Conservation (phyloP, 2,329 filamentous ascomycete species). For the Aspergillus tamarii region DNA sequence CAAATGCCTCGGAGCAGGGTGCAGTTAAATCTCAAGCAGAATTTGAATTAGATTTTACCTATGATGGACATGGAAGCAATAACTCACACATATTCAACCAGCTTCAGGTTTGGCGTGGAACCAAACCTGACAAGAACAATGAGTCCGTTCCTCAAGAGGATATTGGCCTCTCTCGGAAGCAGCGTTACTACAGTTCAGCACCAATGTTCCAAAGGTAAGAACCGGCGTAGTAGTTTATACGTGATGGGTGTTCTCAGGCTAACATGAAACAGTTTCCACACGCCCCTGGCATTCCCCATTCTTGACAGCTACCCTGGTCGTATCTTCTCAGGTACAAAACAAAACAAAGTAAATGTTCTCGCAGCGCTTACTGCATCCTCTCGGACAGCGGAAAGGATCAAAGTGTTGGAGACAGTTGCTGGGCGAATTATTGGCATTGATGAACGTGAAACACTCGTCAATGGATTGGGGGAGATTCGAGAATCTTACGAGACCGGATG, state of each 20-base stretch:
- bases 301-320: slow-evolving; percentile 79
- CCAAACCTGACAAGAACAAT: slow-evolving; percentile 18
- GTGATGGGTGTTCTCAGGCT: background rate
- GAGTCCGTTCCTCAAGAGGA: slow-evolving; percentile 24
- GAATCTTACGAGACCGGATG: slow-evolving; percentile 90
- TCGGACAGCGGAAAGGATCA: slow-evolving; percentile 70
- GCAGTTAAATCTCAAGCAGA: slow-evolving; percentile 28
- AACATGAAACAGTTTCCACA: slow-evolving; percentile 35
- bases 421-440: slow-evolving; percentile 67
- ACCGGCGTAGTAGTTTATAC: background rate
- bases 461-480: slow-evolving; percentile 77
- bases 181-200: slow-evolving; percentile 37
- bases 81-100: slow-evolving; percentile 40
- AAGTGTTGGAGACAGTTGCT: slow-evolving; percentile 66
- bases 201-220: slow-evolving; percentile 38
- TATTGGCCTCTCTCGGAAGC: slow-evolving; percentile 32
- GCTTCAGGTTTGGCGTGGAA: slow-evolving; percentile 37
- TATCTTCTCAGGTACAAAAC: slow-evolving; percentile 62
- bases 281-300: slow-evolving; percentile 68
- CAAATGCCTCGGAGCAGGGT: slow-evolving; percentile 15
- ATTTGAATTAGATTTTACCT: slow-evolving; percentile 45
- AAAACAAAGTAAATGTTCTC: slow-evolving; percentile 51
- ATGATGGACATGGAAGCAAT: slow-evolving; percentile 28
- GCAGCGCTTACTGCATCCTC: slow-evolving; percentile 73
- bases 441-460: slow-evolving; percentile 81